Evolutionary conservation across 257 asterid genomes (phyloP), one percentile per base, ranked within the genome.

Genomic region (Marsdenia floribunda): DNA sequence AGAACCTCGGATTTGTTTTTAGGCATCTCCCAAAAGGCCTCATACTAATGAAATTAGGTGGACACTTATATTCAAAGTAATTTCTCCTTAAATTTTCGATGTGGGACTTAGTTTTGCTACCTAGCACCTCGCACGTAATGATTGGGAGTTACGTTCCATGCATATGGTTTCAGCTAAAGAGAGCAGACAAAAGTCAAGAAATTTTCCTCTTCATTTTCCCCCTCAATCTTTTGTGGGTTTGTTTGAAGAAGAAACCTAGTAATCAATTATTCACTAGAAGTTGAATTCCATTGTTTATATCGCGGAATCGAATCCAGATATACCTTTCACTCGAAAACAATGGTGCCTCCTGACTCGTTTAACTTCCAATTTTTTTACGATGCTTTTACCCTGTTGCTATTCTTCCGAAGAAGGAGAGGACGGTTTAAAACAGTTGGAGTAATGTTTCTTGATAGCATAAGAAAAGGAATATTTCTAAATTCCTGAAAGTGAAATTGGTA

Each of bases 401-500:
- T 22, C 24, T 18, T 42, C 15, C 58, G 0, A 55, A 26, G 14
- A 44, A 15, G 33, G 1, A 29, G 33, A 29, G 1, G 61, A 19
- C 40, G 68, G 12, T 29, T 38, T 37, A 35, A 12, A 22, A 54
- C 21, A 12, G 13, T 29, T 35, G 47, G 29, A 54, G 29, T 37
- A 12, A 19, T 37, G n/a, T 35, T 72, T 19, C 38, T 35, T 55
- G 75, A 38, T 37, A 54, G 75, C 75, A 72, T 73, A 57, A 21
- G 24, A 70, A 40, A 72, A 29, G 22, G 75, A 33, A 76, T 76
- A 70, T 76, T 55, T 49, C 14, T 2, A 69, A 14, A 55, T 68
- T 61, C 71, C 60, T 46, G 75, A 59, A 6, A 70, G 75, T 70
- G 80, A 70, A 47, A 44, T 44, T 58, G 75, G 59, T 55, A 16